These are phyloP conservation scores for Hyaloscypha bicolor DNA, from an alignment of 495 filamentous ascomycete genomes.

Conservation along the genomic window DNA sequence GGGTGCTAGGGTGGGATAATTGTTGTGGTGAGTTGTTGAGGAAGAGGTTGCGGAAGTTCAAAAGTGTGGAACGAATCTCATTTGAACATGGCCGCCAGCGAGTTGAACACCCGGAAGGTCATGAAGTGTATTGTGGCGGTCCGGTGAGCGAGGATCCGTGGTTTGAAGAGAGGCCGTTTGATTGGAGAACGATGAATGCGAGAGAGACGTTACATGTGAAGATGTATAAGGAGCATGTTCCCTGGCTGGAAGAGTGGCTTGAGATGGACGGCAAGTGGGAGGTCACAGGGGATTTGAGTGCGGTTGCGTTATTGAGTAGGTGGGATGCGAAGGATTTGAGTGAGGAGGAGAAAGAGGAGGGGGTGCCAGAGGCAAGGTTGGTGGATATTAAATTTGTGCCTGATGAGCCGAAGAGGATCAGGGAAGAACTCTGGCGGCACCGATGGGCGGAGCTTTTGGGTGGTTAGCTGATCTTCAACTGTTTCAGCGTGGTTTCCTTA, in stretches of 20 bases:
- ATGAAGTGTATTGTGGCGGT: background rate
- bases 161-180: background rate
- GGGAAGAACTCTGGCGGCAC: background rate
- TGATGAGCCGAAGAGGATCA: background rate
- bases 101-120: background rate
- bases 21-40: background rate
- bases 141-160: background rate
- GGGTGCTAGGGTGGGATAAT: background rate
- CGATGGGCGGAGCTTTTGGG: no score
- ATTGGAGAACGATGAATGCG: background rate
- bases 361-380: background rate
- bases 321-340: background rate
- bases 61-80: no score
- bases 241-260: background rate
- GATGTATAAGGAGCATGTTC: background rate
- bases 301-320: background rate
- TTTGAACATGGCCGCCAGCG: background rate
- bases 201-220: background rate
- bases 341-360: background rate
- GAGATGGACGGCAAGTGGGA: background rate
- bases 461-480: no score
- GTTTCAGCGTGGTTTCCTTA: no score
- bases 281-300: background rate
- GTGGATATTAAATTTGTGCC: background rate
- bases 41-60: background rate